Percentiles rank a stretch among this genome's conserved stretches.
Conservation (phyloP, 306 rosid genomes). For the Myrica gale region DNA sequence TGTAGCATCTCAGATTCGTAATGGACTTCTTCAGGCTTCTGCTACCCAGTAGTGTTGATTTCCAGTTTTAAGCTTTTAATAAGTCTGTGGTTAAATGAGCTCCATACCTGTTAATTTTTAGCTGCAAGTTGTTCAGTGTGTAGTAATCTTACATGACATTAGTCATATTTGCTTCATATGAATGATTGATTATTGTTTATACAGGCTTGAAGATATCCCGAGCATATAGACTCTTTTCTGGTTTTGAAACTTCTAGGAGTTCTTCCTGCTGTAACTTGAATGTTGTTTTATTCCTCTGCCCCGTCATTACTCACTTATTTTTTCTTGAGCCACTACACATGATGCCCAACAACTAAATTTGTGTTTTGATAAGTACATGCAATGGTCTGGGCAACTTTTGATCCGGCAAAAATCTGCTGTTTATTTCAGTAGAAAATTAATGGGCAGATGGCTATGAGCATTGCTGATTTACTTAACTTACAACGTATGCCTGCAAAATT, state of each 20-base stretch:
- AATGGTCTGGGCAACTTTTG: too few species aligned
- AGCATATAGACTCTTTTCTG: background rate
- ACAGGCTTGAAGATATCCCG: background rate
- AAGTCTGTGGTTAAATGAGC: background rate
- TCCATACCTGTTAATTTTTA: background rate
- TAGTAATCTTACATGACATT: background rate
- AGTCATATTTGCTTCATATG: background rate
- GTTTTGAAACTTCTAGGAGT: background rate
- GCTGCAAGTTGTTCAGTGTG: conserved; percentile 16
- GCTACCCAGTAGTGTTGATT: conserved; percentile 35
- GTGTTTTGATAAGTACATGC: too few species aligned
- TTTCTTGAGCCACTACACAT: too few species aligned
- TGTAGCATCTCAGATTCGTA: conserved; percentile 80
- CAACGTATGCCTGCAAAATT: too few species aligned
- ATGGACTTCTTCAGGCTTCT: conserved; percentile 87
- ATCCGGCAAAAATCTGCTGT: too few species aligned
- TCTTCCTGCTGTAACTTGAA: background rate
- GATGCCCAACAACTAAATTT: too few species aligned
- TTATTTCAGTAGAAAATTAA: too few species aligned
- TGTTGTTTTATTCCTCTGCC: too few species aligned
- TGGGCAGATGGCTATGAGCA: too few species aligned
- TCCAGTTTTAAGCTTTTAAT: background rate
- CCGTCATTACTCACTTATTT: too few species aligned
- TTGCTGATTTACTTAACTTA: too few species aligned
- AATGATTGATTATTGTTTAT: background rate